Evolutionary conservation across 202 grass and related monocot species (phyloP).

Genomic region (Bolboschoenoplectus hybrid): DNA sequence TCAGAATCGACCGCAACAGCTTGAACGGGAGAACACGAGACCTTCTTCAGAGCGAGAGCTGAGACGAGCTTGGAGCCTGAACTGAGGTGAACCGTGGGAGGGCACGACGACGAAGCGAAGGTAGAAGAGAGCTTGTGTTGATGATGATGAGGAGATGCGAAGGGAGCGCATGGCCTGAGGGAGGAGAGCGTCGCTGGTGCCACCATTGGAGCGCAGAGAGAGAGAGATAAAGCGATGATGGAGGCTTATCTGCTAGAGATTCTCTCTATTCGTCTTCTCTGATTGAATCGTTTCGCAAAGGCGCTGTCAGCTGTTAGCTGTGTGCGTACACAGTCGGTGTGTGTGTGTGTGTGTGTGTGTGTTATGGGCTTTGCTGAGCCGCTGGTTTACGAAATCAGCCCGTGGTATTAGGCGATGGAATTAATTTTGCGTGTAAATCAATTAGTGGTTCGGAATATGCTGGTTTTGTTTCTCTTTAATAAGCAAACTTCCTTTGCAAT

Average conservation of each 20-base stretch:
- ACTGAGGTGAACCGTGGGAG: constrained; percentile 35
- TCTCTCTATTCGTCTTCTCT: neutral
- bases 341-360: neutral
- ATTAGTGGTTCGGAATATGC: no score
- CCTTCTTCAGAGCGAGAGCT: constrained; percentile 3
- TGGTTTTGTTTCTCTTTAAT: no score
- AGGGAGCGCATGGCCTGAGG: constrained; percentile 54
- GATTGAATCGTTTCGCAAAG: no score
- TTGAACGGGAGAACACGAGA: constrained; percentile 29
- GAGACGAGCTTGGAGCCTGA: constrained; percentile 24
- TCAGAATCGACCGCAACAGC: constrained; percentile 65
- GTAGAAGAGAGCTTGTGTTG: constrained; percentile 23
- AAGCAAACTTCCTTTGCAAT: no score
- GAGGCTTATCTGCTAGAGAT: constrained; percentile 47
- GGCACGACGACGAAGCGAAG: constrained; percentile 29
- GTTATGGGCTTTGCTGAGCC: constrained; percentile 33
- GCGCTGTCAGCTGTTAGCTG: no score
- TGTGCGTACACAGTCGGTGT: no score
- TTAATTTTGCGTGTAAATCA: no score
- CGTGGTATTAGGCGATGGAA: neutral
- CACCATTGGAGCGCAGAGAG: constrained; percentile 52
- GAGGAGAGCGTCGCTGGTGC: constrained; percentile 57
- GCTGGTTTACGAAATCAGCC: neutral
- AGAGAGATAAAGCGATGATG: neutral
- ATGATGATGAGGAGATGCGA: constrained; percentile 37